A percentile compares a stretch with the other conserved stretches of the same genome.
phyloP scores from a whole-genome alignment of 2,329 filamentous ascomycete species.

The Rugonectria rugulosa region DNA sequence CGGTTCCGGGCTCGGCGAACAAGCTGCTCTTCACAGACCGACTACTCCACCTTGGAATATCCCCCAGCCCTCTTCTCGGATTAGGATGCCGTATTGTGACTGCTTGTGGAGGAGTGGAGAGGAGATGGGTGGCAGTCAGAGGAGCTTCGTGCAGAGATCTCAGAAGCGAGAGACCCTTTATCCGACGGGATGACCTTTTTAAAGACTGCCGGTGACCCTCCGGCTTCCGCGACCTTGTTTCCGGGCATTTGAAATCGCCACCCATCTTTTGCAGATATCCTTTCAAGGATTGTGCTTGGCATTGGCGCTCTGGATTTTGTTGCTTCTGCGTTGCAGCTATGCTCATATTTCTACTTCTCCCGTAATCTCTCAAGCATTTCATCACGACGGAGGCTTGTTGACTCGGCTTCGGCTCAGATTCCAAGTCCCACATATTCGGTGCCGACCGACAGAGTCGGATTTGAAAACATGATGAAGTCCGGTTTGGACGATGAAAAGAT shows the following conservation, averaged over 20 bases:
- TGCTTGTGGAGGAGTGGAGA: conserved; percentile 1
- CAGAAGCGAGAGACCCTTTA: conserved; percentile 7
- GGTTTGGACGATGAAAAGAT: conserved; percentile 23
- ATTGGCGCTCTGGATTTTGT: background rate
- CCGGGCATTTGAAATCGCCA: background rate
- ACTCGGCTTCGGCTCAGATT: conserved; percentile 13
- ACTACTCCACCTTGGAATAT: conserved; percentile 8
- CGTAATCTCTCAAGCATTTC: background rate
- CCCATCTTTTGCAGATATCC: background rate
- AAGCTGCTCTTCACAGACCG: conserved; percentile 1
- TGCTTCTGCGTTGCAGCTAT: background rate
- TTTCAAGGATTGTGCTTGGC: background rate
- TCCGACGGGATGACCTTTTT: conserved; percentile 16
- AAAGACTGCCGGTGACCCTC: conserved; percentile 7
- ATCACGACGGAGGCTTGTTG: background rate
- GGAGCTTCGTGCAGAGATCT: background rate
- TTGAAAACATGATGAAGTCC: conserved; percentile 23
- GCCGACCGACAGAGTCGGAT: conserved; percentile 19
- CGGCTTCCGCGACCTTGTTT: background rate
- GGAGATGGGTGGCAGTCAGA: no score
- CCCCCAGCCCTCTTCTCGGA: conserved; percentile 12
- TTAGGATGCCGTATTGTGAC: conserved; percentile 21
- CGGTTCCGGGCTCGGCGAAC: conserved; percentile 31
- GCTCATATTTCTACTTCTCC: background rate
- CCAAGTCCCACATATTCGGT: conserved; percentile 32